Percentiles rank a stretch among this genome's conserved stretches.
These are phyloP conservation scores for Cryptomeria japonica DNA, from an alignment of 75 land plant species.

Conservation along the genomic window DNA sequence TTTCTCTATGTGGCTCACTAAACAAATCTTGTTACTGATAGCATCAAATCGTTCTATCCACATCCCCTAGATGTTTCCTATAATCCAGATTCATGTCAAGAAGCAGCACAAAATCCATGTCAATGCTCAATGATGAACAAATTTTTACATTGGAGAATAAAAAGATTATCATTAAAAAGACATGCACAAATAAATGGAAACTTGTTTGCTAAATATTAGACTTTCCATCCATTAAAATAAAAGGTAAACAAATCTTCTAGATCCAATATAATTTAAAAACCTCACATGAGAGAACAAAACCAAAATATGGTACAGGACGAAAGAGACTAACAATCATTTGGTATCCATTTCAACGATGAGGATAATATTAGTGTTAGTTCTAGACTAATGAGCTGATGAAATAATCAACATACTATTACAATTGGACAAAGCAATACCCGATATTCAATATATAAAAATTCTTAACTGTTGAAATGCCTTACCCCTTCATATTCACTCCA, in stretches of 20 bases:
- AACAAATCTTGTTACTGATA: too few species aligned
- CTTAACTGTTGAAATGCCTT: not conserved
- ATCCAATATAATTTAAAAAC: not conserved
- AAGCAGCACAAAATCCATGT: not conserved
- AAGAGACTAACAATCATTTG: not conserved
- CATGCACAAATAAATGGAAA: not conserved
- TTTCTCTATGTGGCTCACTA: too few species aligned
- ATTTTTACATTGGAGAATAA: not conserved
- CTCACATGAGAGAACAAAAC: not conserved
- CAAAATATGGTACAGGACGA: not conserved
- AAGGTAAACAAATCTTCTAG: not conserved
- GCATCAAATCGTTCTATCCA: too few species aligned
- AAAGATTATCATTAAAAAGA: not conserved
- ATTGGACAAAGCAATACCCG: not conserved
- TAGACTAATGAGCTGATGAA: not conserved
- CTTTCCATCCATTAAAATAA: not conserved
- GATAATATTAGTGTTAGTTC: not conserved
- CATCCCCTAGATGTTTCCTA: too few species aligned
- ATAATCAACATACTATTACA: not conserved
- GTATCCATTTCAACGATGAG: not conserved
- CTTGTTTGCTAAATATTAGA: too few species aligned
- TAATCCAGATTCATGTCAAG: not conserved
- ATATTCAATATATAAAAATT: not conserved
- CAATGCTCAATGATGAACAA: not conserved
- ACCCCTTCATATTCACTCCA: slow-evolving; percentile 86